Evolutionary conservation across 106 monocot genomes (phyloP), one percentile per base, ranked within the genome.

Genomic region (Iris macrosiphon): DNA sequence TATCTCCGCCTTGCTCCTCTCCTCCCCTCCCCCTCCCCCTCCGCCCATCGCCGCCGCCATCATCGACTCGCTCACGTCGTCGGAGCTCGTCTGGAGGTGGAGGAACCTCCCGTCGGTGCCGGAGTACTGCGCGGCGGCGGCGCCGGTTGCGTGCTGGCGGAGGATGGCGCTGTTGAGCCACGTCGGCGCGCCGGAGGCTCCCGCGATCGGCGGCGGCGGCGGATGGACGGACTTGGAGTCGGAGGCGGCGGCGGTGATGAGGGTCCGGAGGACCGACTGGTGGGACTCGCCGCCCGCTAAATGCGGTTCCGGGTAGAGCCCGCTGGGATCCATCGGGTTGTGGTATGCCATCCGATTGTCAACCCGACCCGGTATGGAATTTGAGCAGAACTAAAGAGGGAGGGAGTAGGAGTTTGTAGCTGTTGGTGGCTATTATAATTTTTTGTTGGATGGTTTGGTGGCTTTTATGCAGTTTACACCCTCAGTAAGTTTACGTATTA

Each of bases 111-210:
- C 75, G 59, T 71, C 81, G 23, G 15, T 10, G 9, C 42, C 10
- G 23, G 33, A 7, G 35, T 9, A 31, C 31, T 31, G 7, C 54
- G 57, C 15, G 18, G 57, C 15, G 39, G 38, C 34, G 38, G 57
- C 57, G 31, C 15, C 54, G 33, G 30, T 20, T 10, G 18, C 31
- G 48, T 75, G 75, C 60, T 84, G 79, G 46, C 75, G 73, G 49
- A 83, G 82, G 21, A 77, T 81, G 26, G 85, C 79, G 61, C 69
- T 76, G 65, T 51, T 82, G 21, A 88, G 76, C 89, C 89, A 90
- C 44, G 89, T 68, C 24, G 87, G 87, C 2, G 54, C 43, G 21
- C 19, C 45, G 33, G 38, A 29, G 3, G 7, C 31, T 21, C 57
- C 11, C 39, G 17, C 31, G 22, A n/a, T 4, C 23, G 52, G 21